Evolutionary conservation across 192 early-diverging fungal species (phyloP).

Genomic region (Coemansia sp.): DNA sequence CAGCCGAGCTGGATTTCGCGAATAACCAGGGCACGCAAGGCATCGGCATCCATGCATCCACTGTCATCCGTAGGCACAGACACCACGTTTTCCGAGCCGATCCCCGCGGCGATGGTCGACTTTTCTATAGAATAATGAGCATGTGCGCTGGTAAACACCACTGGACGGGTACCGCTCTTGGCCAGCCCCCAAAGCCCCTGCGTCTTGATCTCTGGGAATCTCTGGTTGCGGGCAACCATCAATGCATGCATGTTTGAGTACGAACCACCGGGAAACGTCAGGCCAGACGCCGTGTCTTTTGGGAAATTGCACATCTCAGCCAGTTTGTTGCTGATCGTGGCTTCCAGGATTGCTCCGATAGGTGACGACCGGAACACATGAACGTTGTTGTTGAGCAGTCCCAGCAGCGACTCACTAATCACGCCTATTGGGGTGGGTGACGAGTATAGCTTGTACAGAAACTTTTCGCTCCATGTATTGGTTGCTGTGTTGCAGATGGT

Average conservation of each 20-base stretch:
- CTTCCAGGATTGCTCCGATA: constrained; percentile 70
- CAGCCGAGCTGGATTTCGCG: constrained; percentile 46
- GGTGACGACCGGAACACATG: constrained; percentile 80
- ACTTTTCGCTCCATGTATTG: constrained; percentile 67
- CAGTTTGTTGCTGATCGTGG: constrained; percentile 55
- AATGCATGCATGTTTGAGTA: constrained; percentile 77
- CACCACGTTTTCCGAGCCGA: constrained; percentile 71
- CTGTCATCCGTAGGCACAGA: constrained; percentile 62
- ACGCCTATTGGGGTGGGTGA: constrained; percentile 76
- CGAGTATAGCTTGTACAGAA: constrained; percentile 84
- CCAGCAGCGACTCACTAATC: constrained; percentile 67
- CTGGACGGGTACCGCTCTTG: constrained; percentile 38
- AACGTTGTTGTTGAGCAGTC: constrained; percentile 73
- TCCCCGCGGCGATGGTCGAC: constrained; percentile 66
- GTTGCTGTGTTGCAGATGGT: constrained; percentile 20
- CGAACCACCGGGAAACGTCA: constrained; percentile 76
- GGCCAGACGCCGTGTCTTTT: constrained; percentile 55
- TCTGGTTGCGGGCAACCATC: constrained; percentile 68
- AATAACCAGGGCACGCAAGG: constrained; percentile 58
- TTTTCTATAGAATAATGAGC: constrained; percentile 81
- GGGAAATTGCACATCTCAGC: constrained; percentile 33
- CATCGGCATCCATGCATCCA: constrained; percentile 63
- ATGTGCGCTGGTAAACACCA: constrained; percentile 70
- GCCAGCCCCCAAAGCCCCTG: constrained; percentile 42
- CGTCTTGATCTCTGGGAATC: constrained; percentile 65